These are phyloP conservation scores for Abrus pulchellus DNA, from an alignment of 306 rosid species.

Conservation along the genomic window DNA sequence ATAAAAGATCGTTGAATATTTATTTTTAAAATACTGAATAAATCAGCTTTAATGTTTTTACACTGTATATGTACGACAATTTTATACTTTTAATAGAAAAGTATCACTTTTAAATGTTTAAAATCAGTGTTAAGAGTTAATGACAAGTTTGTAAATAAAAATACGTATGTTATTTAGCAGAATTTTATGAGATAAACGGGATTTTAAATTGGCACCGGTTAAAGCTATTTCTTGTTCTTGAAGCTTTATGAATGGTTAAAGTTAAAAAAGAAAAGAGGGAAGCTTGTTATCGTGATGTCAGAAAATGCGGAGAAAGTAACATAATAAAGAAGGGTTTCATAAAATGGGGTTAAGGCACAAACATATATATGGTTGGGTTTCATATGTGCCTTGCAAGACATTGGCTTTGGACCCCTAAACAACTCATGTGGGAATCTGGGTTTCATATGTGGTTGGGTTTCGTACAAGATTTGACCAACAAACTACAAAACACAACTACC, in stretches of 20 bases:
- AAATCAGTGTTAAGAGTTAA: too few relatives aligned
- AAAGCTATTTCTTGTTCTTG: slow-evolving; percentile 1
- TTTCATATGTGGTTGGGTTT: not conserved
- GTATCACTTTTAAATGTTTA: too few relatives aligned
- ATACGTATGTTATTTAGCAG: not conserved
- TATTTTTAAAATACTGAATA: too few relatives aligned
- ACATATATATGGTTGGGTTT: not conserved
- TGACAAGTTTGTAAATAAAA: too few relatives aligned
- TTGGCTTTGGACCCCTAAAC: slow-evolving; percentile 17
- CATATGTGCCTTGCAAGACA: slow-evolving; percentile 1
- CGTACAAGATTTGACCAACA: not conserved
- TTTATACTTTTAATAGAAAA: too few relatives aligned
- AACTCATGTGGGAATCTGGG: not conserved
- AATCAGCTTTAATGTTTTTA: too few relatives aligned
- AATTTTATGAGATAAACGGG: not conserved
- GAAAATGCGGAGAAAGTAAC: slow-evolving; percentile 9
- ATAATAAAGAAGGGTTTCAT: not conserved
- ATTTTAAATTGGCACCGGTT: not conserved
- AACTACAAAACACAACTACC: not conserved
- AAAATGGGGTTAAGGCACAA: not conserved
- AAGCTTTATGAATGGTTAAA: slow-evolving; percentile 11
- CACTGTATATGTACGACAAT: too few relatives aligned
- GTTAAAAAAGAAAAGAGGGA: not conserved
- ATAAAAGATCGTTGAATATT: too few relatives aligned
- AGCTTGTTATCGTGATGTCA: not conserved